Evolutionary conservation across 164 flowering plant species (phyloP).

Genomic region (Amborella trichopoda): DNA sequence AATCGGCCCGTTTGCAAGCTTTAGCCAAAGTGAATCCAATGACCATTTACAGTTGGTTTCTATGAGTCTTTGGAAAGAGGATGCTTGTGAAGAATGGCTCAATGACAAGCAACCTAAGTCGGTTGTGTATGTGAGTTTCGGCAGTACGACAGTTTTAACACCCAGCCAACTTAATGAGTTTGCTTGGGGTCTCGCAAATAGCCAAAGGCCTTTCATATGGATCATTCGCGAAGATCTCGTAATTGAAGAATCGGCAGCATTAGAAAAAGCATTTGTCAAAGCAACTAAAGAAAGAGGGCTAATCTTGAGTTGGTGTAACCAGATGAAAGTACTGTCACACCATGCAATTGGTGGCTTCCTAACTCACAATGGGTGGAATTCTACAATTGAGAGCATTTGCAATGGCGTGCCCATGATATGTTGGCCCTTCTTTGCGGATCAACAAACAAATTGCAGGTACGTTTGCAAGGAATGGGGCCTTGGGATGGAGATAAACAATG

Average conservation of each 20-base stretch:
- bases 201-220: conserved; percentile 27
- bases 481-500: conserved; percentile 1
- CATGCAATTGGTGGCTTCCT: conserved; percentile 2
- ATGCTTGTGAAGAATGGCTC: conserved; percentile 11
- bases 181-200: conserved; percentile 5
- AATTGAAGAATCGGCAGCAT: conserved; percentile 15
- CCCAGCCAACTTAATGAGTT: conserved; percentile 2
- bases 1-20: background rate
- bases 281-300: conserved; percentile 4
- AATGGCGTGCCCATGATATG: conserved; percentile 3
- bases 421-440: conserved; percentile 5
- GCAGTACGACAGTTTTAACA: conserved; percentile 1
- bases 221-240: conserved; percentile 39
- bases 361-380: conserved; percentile 5
- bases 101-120: conserved; percentile 5
- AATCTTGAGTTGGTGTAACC: conserved; percentile 20
- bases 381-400: background rate
- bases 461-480: background rate
- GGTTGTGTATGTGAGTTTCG: conserved; percentile 11
- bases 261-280: conserved; percentile 3
- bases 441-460: conserved; percentile 1
- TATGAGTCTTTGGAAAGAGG: conserved; percentile 25
- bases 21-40: background rate
- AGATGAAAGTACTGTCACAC: conserved; percentile 19
- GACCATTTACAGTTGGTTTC: background rate